Evolutionary conservation across 2,329 filamentous ascomycete genomes (phyloP), one percentile per base, ranked within the genome.

Genomic region (Colletotrichum spaethianum): DNA sequence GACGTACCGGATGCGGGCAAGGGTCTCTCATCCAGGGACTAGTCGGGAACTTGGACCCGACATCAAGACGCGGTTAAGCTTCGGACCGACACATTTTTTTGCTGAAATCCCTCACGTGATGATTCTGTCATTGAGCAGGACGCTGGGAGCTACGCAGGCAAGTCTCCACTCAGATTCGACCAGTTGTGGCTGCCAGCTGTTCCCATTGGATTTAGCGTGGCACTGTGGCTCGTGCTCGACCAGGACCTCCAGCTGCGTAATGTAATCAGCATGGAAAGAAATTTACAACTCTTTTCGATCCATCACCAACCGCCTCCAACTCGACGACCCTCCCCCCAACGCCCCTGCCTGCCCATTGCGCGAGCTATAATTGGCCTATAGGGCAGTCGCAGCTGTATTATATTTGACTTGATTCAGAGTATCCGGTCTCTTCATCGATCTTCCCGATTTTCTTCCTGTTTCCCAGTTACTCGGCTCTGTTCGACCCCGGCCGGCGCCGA

Each of bases 401-500:
- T 52, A 26, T 38, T 11, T 46, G 28, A 36, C 23, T 18, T 44
- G 38, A 46, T 20, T 28, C 46, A 53, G 36, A 61, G n/a, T 28
- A 18, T 31, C 42, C 46, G 61, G 40, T 71, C 44, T 64, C 44
- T 63, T 72, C 61, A 67, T 74, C 66, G 66, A 74, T 74, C 65
- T 74, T 73, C 69, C 72, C 76, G 61, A 38, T 64, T 67, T 67
- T 69, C 11, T 36, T 70, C 72, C 69, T 63, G 64, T 72, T 67
- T 74, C 73, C 66, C 66, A 67, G 70, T 74, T 76, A 74, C 68
- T 75, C 77, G 75, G 78, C 75, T 69, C 75, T 75, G 75, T 64
- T 72, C 69, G 73, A 75, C 76, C 73, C 76, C 78, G 74, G 75
- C 77, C 74, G 78, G 70, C 70, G 67, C 56, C 70, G 48, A 70